Percentiles rank a stretch among this genome's conserved stretches.
Evolutionary conservation across 2,329 filamentous ascomycete species (phyloP).

Genomic region (Chalara sp.): DNA sequence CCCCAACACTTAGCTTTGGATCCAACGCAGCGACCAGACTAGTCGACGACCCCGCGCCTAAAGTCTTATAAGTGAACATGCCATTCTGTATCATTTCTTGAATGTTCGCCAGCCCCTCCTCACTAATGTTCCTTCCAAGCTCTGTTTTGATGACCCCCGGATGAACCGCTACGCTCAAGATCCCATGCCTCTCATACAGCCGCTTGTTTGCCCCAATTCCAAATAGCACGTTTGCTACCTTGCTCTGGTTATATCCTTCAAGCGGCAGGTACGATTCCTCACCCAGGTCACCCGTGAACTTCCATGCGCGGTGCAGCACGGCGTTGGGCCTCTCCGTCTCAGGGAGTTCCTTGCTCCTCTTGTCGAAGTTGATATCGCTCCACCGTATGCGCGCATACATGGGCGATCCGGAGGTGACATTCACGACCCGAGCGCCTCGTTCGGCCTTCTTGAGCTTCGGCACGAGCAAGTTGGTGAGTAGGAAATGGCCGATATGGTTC

Average conservation of each 20-base stretch:
- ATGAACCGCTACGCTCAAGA: slow-evolving; percentile 25
- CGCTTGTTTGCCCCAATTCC: slow-evolving; percentile 21
- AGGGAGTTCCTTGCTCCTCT: slow-evolving; percentile 27
- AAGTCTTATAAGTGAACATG: background rate
- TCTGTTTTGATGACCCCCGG: slow-evolving; percentile 23
- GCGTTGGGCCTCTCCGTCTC: slow-evolving; percentile 26
- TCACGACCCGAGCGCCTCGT: slow-evolving; percentile 12
- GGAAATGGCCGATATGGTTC: slow-evolving; percentile 14
- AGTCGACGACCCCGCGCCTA: slow-evolving; percentile 17
- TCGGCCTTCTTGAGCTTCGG: slow-evolving; percentile 8
- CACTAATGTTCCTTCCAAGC: slow-evolving; percentile 22
- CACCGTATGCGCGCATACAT: slow-evolving; percentile 23
- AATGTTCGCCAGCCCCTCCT: background rate
- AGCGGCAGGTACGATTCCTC: slow-evolving; percentile 27
- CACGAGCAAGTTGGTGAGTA: slow-evolving; percentile 14
- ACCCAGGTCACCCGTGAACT: slow-evolving; percentile 13
- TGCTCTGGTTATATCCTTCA: slow-evolving; percentile 31
- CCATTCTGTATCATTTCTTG: background rate
- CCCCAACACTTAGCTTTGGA: slow-evolving; percentile 15
- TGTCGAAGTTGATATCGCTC: slow-evolving; percentile 31
- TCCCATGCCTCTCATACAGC: slow-evolving; percentile 17
- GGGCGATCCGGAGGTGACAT: slow-evolving; percentile 20
- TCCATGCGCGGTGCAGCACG: slow-evolving; percentile 17
- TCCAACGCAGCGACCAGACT: slow-evolving; percentile 33
- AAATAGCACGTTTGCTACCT: slow-evolving; percentile 31